A percentile compares a stretch with the other conserved stretches of the same genome.
Conservation (phyloP, 768 basidiomycete species). For the Fistulinella prunicolor region DNA sequence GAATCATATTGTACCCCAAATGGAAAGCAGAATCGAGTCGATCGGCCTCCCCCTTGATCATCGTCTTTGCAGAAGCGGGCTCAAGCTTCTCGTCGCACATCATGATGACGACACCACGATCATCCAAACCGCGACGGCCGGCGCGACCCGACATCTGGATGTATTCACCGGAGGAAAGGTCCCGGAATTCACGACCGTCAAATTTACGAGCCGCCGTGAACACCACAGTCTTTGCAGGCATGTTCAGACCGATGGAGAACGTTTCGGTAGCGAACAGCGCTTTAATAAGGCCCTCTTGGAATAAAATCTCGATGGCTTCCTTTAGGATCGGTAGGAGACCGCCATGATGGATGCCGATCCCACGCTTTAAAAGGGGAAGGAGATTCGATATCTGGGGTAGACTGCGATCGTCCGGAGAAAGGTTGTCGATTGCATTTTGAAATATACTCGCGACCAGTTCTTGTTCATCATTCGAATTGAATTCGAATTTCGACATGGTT, state of each 20-base stretch:
- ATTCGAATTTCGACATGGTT: slow-evolving; percentile 91
- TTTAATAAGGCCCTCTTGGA: slow-evolving; percentile 97
- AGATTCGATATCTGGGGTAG: slow-evolving; percentile 93
- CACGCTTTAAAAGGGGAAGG: slow-evolving; percentile 88
- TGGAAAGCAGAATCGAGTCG: slow-evolving; percentile 97
- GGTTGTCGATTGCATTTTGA: slow-evolving; percentile 88
- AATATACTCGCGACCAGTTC: slow-evolving; percentile 85
- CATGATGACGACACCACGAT: slow-evolving; percentile 99
- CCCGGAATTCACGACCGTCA: slow-evolving; percentile 92
- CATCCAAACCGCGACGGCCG: slow-evolving; percentile 93
- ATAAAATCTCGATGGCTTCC: slow-evolving; percentile 98
- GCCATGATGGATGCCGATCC: slow-evolving; percentile 97
- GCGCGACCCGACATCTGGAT: slow-evolving; percentile 99
- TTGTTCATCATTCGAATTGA: slow-evolving; percentile 91
- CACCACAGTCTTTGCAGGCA: slow-evolving; percentile 99
- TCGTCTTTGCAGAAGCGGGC: slow-evolving; percentile 84
- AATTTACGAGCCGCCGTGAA: slow-evolving; percentile 96
- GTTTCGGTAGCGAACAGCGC: slow-evolving; percentile 98
- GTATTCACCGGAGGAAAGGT: slow-evolving; percentile 93
- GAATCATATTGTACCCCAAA: slow-evolving; percentile 97
- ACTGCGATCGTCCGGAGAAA: slow-evolving; percentile 81
- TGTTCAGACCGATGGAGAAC: slow-evolving; percentile 96
- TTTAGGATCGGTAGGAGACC: slow-evolving; percentile 96
- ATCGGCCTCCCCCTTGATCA: slow-evolving; percentile 99
- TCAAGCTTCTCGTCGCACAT: slow-evolving; percentile 99